Percentiles rank a stretch among this genome's conserved stretches.
Conservation (phyloP, 2,329 filamentous ascomycete species). For the Tolypocladium sp. region DNA sequence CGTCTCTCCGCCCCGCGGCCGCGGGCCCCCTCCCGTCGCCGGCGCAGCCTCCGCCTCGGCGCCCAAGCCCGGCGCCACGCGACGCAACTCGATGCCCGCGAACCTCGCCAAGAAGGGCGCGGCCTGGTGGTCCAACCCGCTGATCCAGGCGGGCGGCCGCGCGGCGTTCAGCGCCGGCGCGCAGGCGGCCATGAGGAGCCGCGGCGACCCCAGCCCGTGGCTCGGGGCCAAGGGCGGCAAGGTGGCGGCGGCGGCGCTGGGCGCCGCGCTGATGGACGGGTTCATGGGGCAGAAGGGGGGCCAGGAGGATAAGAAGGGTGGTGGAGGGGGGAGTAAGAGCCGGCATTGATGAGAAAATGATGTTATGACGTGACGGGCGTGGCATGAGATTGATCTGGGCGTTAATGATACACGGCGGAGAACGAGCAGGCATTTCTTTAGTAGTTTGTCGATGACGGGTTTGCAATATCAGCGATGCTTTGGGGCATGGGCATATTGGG, state of each 20-base stretch:
- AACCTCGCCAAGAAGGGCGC: conserved; percentile 9
- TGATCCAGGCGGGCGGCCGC: conserved; percentile 31
- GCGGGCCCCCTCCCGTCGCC: conserved; percentile 10
- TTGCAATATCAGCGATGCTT: not conserved
- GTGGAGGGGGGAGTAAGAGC: not conserved
- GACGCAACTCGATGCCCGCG: conserved; percentile 25
- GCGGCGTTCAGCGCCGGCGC: conserved; percentile 39
- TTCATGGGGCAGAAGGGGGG: conserved; percentile 26
- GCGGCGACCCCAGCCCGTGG: conserved; percentile 36
- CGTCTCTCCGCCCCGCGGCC: conserved; percentile 12
- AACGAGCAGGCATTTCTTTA: not conserved
- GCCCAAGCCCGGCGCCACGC: conserved; percentile 9
- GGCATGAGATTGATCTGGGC: not conserved
- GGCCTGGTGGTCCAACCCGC: conserved; percentile 27
- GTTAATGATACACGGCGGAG: no score
- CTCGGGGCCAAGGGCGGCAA: conserved; percentile 38
- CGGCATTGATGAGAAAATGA: not conserved
- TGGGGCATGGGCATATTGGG: no score
- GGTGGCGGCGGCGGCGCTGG: conserved; percentile 37
- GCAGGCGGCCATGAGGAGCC: conserved; percentile 36
- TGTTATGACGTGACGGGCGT: not conserved
- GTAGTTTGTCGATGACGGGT: not conserved
- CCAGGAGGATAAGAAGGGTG: not conserved
- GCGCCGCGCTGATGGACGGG: conserved; percentile 38
- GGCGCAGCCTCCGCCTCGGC: conserved; percentile 3